Evolutionary conservation across 305 asterid species (phyloP).

Genomic region (Fraxinus velutina): DNA sequence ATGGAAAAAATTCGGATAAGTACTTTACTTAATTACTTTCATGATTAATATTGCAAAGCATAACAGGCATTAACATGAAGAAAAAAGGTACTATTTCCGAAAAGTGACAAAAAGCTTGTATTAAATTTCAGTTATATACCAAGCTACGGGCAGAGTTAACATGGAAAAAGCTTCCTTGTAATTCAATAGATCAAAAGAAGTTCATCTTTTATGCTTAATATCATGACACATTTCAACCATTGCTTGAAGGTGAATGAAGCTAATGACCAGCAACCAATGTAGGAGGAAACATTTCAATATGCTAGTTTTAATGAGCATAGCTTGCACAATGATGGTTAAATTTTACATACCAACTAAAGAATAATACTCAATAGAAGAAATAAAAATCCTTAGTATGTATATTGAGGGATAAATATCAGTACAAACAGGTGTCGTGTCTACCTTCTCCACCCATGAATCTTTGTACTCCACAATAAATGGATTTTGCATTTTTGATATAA

Average conservation of each 20-base stretch:
- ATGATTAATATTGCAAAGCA: neutral
- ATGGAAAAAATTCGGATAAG: neutral
- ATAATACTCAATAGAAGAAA: neutral
- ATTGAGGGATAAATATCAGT: neutral
- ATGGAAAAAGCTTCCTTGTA: neutral
- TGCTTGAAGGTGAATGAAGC: neutral
- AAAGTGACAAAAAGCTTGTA: neutral
- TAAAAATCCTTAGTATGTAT: neutral
- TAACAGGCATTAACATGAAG: neutral
- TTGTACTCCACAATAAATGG: conserved; percentile 91
- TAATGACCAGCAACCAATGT: neutral
- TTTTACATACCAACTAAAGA: neutral
- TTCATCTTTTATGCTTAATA: neutral
- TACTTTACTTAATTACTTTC: neutral
- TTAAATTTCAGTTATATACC: neutral
- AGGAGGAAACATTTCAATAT: neutral
- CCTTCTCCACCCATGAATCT: conserved; percentile 99
- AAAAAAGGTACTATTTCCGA: neutral
- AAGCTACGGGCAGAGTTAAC: neutral
- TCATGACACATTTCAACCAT: neutral
- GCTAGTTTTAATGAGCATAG: neutral
- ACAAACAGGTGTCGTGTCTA: conserved; percentile 18
- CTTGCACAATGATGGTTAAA: neutral
- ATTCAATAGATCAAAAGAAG: neutral
- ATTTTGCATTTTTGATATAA: conserved; percentile 71